phyloP scores from a whole-genome alignment of 768 basidiomycete genomes.

The Arthromyces matolae region DNA sequence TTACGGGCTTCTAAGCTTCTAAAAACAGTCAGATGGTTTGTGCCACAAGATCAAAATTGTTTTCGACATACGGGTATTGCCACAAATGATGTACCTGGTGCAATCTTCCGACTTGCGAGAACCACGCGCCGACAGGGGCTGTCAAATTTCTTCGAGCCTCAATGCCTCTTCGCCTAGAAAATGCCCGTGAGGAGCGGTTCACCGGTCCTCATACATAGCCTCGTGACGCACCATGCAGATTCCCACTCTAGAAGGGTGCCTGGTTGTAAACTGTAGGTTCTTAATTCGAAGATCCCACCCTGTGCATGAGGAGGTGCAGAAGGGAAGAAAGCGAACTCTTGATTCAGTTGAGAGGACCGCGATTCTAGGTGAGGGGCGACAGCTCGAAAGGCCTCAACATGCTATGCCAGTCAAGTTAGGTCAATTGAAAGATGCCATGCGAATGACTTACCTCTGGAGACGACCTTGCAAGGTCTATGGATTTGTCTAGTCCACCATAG shows the following conservation, averaged over 20 bases:
- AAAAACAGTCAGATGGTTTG: slow-evolving; percentile 9
- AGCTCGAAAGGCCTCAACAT: slow-evolving; percentile 61
- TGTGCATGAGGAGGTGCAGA: slow-evolving; percentile 81
- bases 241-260: slow-evolving; percentile 96
- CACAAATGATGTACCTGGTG: slow-evolving; percentile 95
- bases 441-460: slow-evolving; percentile 52
- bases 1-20: slow-evolving; percentile 80
- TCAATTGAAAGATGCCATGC: not conserved
- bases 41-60: slow-evolving; percentile 8
- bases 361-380: slow-evolving; percentile 76
- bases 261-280: slow-evolving; percentile 83
- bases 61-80: slow-evolving; percentile 80
- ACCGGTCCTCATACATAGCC: slow-evolving; percentile 6
- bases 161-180: slow-evolving; percentile 79
- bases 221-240: slow-evolving; percentile 65
- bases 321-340: slow-evolving; percentile 95
- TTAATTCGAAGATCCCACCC: slow-evolving; percentile 92
- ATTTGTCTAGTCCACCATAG: slow-evolving; percentile 83
- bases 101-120: slow-evolving; percentile 79
- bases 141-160: slow-evolving; percentile 89
- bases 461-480: slow-evolving; percentile 54
- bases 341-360: slow-evolving; percentile 74
- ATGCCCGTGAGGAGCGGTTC: slow-evolving; percentile 1
- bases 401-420: slow-evolving; percentile 33
- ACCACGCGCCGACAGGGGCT: slow-evolving; percentile 88